A percentile compares a stretch with the other conserved stretches of the same genome.
Evolutionary conservation across 129 eudicot species (phyloP).

Genomic region (Ambrosia artemisiifolia): DNA sequence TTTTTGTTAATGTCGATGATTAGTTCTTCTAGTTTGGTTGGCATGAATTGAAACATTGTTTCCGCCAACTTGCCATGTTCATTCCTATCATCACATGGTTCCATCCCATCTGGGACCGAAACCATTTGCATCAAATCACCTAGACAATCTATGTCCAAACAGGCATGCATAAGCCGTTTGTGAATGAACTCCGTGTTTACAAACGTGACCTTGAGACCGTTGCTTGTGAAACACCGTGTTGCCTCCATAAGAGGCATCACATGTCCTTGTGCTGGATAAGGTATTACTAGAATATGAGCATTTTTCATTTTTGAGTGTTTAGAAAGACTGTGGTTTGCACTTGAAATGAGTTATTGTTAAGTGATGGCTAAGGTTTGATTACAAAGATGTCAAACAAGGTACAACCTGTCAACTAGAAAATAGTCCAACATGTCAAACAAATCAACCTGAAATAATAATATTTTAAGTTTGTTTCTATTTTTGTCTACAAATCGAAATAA

Average conservation of each 20-base stretch:
- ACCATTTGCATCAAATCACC: constrained; percentile 27
- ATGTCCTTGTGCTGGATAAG: neutral
- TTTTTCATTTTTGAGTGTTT: neutral
- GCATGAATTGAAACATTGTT: constrained; percentile 28
- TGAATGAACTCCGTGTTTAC: constrained; percentile 46
- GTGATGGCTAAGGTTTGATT: no score
- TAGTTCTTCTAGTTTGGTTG: constrained; percentile 34
- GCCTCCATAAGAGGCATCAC: neutral
- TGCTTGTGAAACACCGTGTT: neutral
- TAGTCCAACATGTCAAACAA: no score
- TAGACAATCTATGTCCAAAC: constrained; percentile 14
- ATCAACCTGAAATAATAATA: no score
- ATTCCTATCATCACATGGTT: constrained; percentile 42
- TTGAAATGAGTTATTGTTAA: no score
- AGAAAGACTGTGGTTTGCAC: no score
- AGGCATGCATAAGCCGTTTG: constrained; percentile 24
- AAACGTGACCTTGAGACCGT: neutral
- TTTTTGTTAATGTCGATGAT: constrained; percentile 26
- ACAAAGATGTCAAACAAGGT: no score
- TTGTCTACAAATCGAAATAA: no score
- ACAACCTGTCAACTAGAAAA: no score
- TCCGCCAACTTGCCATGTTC: constrained; percentile 24
- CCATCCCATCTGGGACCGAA: constrained; percentile 53
- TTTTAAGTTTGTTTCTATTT: no score
- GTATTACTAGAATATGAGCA: neutral